These are phyloP conservation scores for Pseudogymnoascus sp. DNA, from an alignment of 2,329 filamentous ascomycete genomes.

Conservation along the genomic window DNA sequence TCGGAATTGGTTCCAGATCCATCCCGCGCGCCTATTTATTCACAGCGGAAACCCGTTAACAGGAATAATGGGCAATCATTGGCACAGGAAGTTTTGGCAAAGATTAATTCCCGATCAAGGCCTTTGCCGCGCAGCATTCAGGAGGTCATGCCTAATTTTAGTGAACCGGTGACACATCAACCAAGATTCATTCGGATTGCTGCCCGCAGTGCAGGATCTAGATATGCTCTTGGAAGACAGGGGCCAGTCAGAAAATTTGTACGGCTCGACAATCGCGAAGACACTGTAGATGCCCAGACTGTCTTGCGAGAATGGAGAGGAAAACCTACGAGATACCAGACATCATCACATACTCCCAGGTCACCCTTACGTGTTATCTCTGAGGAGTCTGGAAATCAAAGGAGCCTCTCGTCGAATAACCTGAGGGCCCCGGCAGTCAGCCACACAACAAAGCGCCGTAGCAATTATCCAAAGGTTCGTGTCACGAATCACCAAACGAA, in stretches of 20 bases:
- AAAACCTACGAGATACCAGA: slow-evolving; percentile 37
- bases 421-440: background rate
- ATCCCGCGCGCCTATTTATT: background rate
- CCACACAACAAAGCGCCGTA: background rate
- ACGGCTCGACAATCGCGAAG: slow-evolving; percentile 50
- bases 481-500: slow-evolving; percentile 5
- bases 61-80: background rate
- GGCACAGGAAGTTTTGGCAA: background rate
- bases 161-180: slow-evolving; percentile 20
- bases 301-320: slow-evolving; percentile 48
- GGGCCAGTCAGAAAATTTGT: slow-evolving; percentile 51
- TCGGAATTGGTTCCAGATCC: slow-evolving; percentile 21
- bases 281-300: slow-evolving; percentile 50
- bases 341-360: background rate
- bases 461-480: background rate
- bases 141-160: slow-evolving; percentile 9
- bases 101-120: background rate
- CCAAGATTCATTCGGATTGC: slow-evolving; percentile 55
- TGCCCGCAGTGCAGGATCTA: slow-evolving; percentile 46
- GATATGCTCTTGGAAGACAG: slow-evolving; percentile 43
- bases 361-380: background rate
- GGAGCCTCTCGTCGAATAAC: background rate
- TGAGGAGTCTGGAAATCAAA: slow-evolving; percentile 16
- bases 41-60: background rate
- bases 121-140: background rate